These are phyloP conservation scores for Cucumis variabilis DNA, from an alignment of 331 rosid genomes.

Conservation along the genomic window DNA sequence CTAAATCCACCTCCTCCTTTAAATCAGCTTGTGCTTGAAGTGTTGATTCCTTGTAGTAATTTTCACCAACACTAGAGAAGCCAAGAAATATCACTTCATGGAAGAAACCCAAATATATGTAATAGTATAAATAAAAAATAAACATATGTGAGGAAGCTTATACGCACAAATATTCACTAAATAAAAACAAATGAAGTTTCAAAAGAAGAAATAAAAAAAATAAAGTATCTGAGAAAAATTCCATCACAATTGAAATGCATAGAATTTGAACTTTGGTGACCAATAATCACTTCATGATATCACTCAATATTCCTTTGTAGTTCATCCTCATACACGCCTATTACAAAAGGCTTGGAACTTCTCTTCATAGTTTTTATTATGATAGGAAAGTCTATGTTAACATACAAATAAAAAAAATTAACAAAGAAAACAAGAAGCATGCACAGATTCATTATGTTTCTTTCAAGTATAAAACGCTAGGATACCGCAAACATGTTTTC, in stretches of 20 bases:
- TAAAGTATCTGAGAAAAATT: too few species aligned
- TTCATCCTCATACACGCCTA: constrained; percentile 68
- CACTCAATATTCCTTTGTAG: constrained; percentile 46
- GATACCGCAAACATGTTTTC: constrained; percentile 34
- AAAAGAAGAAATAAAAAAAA: too few species aligned
- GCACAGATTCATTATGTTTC: too few species aligned
- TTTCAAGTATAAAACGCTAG: not conserved
- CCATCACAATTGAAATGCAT: constrained; percentile 33
- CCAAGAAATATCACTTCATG: not conserved
- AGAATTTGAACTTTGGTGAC: constrained; percentile 32
- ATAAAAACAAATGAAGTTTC: too few species aligned
- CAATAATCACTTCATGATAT: constrained; percentile 37
- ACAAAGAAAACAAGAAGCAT: not conserved
- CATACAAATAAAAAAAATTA: not conserved
- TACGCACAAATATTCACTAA: too few species aligned
- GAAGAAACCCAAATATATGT: not conserved
- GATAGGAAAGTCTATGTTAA: not conserved
- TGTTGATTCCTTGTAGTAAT: constrained; percentile 36
- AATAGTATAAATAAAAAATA: too few species aligned
- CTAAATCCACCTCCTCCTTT: constrained; percentile 68
- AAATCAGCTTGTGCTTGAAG: constrained; percentile 56
- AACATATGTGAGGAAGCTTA: too few species aligned
- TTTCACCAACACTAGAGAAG: not conserved
- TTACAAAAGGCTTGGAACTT: constrained; percentile 52
- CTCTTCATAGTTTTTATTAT: constrained; percentile 43